Conservation (phyloP, 176 grass and related monocot genomes). For the Cenchrus americanus region DNA sequence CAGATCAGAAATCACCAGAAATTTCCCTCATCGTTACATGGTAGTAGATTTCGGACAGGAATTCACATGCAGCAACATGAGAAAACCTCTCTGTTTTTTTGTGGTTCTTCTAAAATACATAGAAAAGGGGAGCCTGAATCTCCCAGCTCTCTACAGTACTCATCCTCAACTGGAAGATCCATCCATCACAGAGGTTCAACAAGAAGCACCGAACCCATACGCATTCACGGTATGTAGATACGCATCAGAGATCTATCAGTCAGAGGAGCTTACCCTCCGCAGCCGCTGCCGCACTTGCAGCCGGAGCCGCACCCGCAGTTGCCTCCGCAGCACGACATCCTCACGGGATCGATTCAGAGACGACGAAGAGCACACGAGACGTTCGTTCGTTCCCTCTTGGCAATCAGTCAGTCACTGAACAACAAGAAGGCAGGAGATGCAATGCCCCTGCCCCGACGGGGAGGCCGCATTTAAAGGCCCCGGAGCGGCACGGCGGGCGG, state of each 20-base stretch:
- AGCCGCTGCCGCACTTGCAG: conserved; percentile 82
- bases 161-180: not conserved
- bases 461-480: conserved; percentile 18
- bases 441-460: not conserved
- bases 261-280: conserved; percentile 65
- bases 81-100: not conserved
- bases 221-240: too few species aligned
- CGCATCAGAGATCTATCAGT: not conserved
- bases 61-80: not conserved
- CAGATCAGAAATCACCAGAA: not conserved
- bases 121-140: too few species aligned
- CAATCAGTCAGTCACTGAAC: not conserved
- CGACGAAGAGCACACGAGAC: not conserved
- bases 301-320: conserved; percentile 82
- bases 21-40: not conserved
- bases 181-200: not conserved
- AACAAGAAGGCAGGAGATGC: not conserved
- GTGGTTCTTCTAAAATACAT: too few species aligned
- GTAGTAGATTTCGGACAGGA: too few species aligned
- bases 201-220: not conserved
- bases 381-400: not conserved
- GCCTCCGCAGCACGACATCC: conserved; percentile 94
- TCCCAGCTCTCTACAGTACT: too few species aligned
- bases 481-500: not conserved
- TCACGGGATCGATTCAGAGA: not conserved